Conservation (phyloP, 352 stramenopile genomes). For the Globisporangium heterothallicum region DNA sequence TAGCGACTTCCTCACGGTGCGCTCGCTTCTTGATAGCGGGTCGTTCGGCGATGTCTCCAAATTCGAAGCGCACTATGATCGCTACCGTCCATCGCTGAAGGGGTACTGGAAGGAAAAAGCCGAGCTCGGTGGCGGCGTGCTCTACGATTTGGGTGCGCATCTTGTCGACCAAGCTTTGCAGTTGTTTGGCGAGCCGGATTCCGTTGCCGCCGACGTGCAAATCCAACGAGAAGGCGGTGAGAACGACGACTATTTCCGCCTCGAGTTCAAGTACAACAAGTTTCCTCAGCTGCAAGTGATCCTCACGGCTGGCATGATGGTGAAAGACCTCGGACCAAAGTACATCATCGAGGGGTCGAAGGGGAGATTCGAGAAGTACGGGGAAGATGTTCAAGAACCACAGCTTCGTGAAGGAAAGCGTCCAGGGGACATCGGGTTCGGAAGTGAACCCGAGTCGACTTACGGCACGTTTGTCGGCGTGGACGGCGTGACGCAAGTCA, state of each 20-base stretch:
- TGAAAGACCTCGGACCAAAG: conserved; percentile 54
- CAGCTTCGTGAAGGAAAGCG: conserved; percentile 46
- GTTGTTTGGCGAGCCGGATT: conserved; percentile 51
- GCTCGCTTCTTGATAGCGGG: conserved; percentile 34
- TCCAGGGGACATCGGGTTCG: conserved; percentile 45
- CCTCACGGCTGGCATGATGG: conserved; percentile 58
- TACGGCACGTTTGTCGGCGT: conserved; percentile 37
- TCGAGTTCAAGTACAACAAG: conserved; percentile 55
- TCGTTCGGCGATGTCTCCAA: conserved; percentile 45
- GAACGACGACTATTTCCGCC: conserved; percentile 73
- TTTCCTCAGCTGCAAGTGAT: conserved; percentile 48
- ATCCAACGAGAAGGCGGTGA: conserved; percentile 59
- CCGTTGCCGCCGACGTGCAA: conserved; percentile 53
- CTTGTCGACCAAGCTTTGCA: conserved; percentile 62
- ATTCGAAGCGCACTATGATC: conserved; percentile 64
- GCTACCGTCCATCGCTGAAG: conserved; percentile 64
- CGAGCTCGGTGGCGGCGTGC: conserved; percentile 43
- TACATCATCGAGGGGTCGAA: conserved; percentile 58
- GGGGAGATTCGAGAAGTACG: conserved; percentile 54
- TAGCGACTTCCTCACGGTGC: conserved; percentile 68
- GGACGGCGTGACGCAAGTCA: conserved; percentile 14
- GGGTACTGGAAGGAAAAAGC: conserved; percentile 77
- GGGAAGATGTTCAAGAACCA: conserved; percentile 60
- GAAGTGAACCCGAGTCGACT: conserved; percentile 37
- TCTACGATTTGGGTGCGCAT: conserved; percentile 71